phyloP scores from a whole-genome alignment of 2,329 filamentous ascomycete genomes.

The Zymoseptoria crescenta region DNA sequence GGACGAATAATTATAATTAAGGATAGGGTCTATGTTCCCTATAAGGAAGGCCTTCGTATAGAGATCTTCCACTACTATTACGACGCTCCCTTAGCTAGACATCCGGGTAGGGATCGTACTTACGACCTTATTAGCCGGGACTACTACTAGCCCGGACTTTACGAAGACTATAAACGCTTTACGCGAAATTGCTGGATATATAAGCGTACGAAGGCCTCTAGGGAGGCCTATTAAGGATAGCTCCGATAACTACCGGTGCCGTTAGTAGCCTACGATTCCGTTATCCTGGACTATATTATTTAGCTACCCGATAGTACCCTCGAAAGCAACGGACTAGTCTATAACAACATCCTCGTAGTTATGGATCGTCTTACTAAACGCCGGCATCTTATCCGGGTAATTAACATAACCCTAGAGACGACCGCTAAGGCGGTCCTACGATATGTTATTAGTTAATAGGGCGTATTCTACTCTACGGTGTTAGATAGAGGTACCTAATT shows the following conservation, averaged over 20 bases:
- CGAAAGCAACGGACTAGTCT: not conserved
- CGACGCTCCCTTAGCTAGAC: not conserved
- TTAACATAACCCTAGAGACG: not conserved
- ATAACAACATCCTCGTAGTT: conserved; percentile 1
- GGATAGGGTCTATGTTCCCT: not conserved
- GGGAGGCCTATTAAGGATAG: not conserved
- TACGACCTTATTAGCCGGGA: not conserved
- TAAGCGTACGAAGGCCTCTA: not conserved
- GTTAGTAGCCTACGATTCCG: not conserved
- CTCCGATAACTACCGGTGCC: conserved; percentile 1
- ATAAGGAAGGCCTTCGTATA: not conserved
- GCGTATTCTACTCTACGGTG: too few species aligned
- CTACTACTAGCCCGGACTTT: not conserved
- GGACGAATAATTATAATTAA: not conserved
- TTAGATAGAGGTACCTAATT: too few species aligned
- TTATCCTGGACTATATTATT: conserved; percentile 2
- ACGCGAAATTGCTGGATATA: not conserved
- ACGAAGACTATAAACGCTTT: not conserved
- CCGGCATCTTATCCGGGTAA: not conserved
- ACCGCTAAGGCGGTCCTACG: not conserved
- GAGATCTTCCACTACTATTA: not conserved
- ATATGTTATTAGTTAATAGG: not conserved
- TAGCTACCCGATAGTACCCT: not conserved
- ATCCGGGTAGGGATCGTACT: not conserved
- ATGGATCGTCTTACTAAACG: conserved; percentile 1